These are phyloP conservation scores for Trapa incisa DNA, from an alignment of 345 rosid genomes.

Conservation along the genomic window DNA sequence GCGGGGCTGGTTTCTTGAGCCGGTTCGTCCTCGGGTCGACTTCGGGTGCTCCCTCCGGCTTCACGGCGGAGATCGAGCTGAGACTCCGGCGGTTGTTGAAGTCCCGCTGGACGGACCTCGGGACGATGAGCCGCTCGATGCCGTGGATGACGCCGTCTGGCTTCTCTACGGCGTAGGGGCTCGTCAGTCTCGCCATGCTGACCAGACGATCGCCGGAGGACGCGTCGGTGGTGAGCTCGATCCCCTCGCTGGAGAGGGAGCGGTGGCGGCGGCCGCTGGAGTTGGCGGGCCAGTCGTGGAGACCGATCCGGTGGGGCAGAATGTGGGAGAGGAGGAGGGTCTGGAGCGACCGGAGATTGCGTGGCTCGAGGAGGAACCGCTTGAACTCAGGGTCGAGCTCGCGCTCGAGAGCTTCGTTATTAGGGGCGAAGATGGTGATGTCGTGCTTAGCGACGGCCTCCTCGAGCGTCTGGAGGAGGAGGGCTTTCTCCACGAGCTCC, in stretches of 20 bases:
- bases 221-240: constrained; percentile 27
- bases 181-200: constrained; percentile 29
- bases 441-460: constrained; percentile 70
- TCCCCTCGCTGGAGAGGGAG: constrained; percentile 34
- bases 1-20: constrained; percentile 40
- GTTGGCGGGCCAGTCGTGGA: constrained; percentile 38
- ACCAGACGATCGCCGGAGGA: constrained; percentile 20
- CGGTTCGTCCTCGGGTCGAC: constrained; percentile 64
- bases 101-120: constrained; percentile 54
- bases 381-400: constrained; percentile 79
- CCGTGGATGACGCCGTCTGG: constrained; percentile 75
- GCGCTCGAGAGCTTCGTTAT: constrained; percentile 75
- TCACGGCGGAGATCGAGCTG: constrained; percentile 47
- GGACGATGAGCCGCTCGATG: constrained; percentile 41
- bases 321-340: constrained; percentile 69
- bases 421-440: constrained; percentile 87
- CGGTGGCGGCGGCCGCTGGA: constrained; percentile 19
- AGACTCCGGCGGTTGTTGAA: constrained; percentile 50
- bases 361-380: constrained; percentile 79
- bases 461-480: constrained; percentile 72
- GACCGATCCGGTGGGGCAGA: constrained; percentile 43
- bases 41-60: constrained; percentile 61
- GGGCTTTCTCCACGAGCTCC: constrained; percentile 80
- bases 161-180: constrained; percentile 38
- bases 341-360: constrained; percentile 72